These are phyloP conservation scores for Lepidium campestre DNA, from an alignment of 441 rosid genomes.

Conservation along the genomic window DNA sequence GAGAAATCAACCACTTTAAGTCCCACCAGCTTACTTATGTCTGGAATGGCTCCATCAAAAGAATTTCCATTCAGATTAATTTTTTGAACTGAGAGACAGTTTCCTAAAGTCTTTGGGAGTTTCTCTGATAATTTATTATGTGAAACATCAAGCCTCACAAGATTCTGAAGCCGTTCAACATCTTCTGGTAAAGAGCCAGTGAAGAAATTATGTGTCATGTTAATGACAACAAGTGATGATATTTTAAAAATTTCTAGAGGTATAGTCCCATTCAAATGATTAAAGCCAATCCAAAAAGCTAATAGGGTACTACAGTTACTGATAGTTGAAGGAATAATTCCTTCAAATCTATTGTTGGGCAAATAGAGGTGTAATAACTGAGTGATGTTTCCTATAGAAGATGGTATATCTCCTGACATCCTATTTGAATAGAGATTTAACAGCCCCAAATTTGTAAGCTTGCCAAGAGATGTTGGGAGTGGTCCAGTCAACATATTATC, in stretches of 20 bases:
- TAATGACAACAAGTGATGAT: accelerated
- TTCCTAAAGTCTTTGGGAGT: background rate
- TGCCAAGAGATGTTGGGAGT: background rate
- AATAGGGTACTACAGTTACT: background rate
- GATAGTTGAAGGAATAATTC: background rate
- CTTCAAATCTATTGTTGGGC: background rate
- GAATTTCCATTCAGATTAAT: background rate
- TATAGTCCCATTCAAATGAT: background rate
- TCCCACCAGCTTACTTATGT: background rate
- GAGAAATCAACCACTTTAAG: background rate
- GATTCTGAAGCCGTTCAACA: background rate
- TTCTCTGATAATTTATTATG: background rate
- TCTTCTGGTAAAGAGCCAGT: background rate
- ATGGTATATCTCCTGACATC: background rate
- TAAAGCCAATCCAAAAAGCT: background rate
- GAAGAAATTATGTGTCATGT: accelerated
- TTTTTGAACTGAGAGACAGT: background rate
- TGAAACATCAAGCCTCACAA: background rate
- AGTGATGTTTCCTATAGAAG: background rate
- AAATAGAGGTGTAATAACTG: accelerated
- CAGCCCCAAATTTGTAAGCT: background rate
- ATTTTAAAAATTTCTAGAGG: background rate
- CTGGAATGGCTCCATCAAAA: background rate
- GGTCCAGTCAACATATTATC: background rate
- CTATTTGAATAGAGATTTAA: background rate